phyloP scores from a whole-genome alignment of 371 early-diverging fungal species.

The Mortierella sp. region DNA sequence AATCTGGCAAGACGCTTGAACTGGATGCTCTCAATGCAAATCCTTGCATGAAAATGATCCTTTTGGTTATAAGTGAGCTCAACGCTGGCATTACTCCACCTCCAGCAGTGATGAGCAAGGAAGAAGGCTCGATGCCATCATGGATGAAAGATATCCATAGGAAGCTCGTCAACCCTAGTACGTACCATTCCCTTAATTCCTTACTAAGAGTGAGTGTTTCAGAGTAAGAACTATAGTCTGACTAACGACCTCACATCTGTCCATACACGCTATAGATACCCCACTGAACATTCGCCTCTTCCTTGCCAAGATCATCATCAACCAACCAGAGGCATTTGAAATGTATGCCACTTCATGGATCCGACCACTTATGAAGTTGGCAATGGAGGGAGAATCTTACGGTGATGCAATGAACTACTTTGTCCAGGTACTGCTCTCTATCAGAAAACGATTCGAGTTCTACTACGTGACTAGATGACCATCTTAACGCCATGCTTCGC shows the following conservation, averaged over 20 bases:
- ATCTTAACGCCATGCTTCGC: no score
- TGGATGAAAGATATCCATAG: slow-evolving; percentile 73
- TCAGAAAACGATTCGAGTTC: no score
- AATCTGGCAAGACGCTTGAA: slow-evolving; percentile 51
- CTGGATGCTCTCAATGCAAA: slow-evolving; percentile 68
- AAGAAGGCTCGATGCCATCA: slow-evolving; percentile 58
- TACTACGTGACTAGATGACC: background rate
- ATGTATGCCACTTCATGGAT: slow-evolving; percentile 70
- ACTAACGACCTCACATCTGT: background rate
- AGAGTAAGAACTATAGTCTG: background rate
- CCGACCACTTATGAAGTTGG: slow-evolving; percentile 64
- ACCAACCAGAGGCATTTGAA: slow-evolving; percentile 68
- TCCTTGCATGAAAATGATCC: slow-evolving; percentile 66
- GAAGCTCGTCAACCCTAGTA: slow-evolving; percentile 53
- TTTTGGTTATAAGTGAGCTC: slow-evolving; percentile 62
- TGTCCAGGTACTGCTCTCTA: slow-evolving; percentile 57
- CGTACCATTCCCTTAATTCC: background rate
- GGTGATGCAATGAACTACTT: slow-evolving; percentile 78
- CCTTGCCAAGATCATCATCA: slow-evolving; percentile 69
- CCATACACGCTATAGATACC: slow-evolving; percentile 46
- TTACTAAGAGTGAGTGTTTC: no score
- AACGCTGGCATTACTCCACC: slow-evolving; percentile 56
- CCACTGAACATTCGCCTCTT: slow-evolving; percentile 64
- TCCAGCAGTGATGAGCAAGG: slow-evolving; percentile 35
- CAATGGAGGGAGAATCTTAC: slow-evolving; percentile 59